These are phyloP conservation scores for Periconia sp. DNA, from an alignment of 2,329 filamentous ascomycete species.

Conservation along the genomic window DNA sequence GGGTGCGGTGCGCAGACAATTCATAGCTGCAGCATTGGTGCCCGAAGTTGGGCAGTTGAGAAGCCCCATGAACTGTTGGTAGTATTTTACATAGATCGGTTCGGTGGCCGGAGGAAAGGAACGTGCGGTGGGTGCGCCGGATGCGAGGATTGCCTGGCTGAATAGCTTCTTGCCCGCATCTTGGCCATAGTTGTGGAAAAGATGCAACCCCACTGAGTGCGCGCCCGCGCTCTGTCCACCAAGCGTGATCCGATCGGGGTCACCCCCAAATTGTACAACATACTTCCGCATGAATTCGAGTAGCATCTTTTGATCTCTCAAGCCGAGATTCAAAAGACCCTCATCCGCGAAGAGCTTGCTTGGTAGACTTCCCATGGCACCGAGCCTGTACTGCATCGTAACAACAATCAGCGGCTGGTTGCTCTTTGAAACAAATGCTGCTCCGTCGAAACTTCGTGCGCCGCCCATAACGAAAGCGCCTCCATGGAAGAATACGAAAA, in stretches of 20 bases:
- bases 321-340: constrained; percentile 35
- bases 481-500: constrained; percentile 34
- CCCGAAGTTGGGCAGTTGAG: constrained; percentile 32
- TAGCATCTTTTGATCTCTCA: constrained; percentile 32
- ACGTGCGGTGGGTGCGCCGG: constrained; percentile 38
- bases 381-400: constrained; percentile 38
- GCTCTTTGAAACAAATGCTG: constrained; percentile 35
- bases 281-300: constrained; percentile 46
- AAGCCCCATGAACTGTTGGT: constrained; percentile 32
- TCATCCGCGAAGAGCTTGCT: constrained; percentile 36
- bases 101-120: constrained; percentile 37
- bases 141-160: constrained; percentile 35
- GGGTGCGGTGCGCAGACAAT: constrained; percentile 44
- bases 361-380: constrained; percentile 37
- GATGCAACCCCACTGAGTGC: constrained; percentile 39
- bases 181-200: constrained; percentile 40
- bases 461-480: constrained; percentile 34
- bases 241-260: constrained; percentile 43
- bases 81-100: constrained; percentile 33
- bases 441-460: constrained; percentile 37
- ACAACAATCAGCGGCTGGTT: constrained; percentile 35
- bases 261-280: constrained; percentile 41
- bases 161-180: constrained; percentile 35
- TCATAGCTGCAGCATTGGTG: constrained; percentile 32
- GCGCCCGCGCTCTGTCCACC: constrained; percentile 46